phyloP scores from a whole-genome alignment of 2,329 filamentous ascomycete species.

The Beauveria scarabaeidicola region DNA sequence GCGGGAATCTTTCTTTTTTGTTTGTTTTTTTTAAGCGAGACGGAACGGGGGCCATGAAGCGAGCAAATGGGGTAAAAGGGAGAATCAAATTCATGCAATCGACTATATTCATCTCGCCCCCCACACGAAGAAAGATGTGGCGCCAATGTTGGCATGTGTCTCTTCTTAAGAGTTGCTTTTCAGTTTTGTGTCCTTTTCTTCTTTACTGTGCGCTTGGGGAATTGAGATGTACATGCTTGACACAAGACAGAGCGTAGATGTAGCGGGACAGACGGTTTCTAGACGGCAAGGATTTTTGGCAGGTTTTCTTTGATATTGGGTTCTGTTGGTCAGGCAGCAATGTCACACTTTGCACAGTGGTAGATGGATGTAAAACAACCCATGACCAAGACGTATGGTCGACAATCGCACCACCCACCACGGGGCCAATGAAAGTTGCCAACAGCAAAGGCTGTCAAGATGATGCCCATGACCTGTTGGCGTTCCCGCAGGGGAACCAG shows the following conservation, averaged over 20 bases:
- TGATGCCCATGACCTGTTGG: constrained; percentile 24
- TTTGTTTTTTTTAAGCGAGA: neutral
- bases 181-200: neutral
- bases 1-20: too few species aligned
- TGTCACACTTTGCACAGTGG: too few species aligned
- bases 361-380: constrained; percentile 15
- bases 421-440: constrained; percentile 22
- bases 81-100: neutral
- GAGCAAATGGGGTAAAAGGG: neutral
- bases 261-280: neutral
- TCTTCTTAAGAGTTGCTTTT: neutral
- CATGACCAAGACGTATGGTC: constrained; percentile 27
- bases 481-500: constrained; percentile 37
- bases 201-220: neutral
- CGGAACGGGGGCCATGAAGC: neutral
- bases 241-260: too few species aligned
- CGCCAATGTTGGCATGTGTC: too few species aligned
- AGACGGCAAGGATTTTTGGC: too few species aligned
- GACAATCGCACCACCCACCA: constrained; percentile 18
- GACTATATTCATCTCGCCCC: neutral
- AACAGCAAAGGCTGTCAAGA: constrained; percentile 22
- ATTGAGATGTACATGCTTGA: too few species aligned
- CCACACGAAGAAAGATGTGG: neutral
- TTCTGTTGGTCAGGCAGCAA: neutral
- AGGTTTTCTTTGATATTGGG: too few species aligned